Evolutionary conservation across 495 filamentous ascomycete species (phyloP).

Genomic region (Immersiella caudata): DNA sequence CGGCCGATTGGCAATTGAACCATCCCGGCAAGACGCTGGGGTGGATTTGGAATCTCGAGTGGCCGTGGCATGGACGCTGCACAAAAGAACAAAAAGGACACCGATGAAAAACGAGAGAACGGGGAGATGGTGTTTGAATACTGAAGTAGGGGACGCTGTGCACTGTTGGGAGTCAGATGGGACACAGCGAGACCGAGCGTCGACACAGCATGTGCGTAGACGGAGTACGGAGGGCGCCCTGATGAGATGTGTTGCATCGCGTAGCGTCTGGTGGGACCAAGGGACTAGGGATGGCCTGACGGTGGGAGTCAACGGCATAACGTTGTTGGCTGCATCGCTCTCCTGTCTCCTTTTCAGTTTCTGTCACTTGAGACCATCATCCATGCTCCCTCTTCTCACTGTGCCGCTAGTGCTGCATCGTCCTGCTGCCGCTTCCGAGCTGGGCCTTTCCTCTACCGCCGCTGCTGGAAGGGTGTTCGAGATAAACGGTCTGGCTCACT

Average conservation of each 20-base stretch:
- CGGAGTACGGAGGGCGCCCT: neutral
- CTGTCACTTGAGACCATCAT: slow-evolving; percentile 10
- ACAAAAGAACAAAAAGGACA: neutral
- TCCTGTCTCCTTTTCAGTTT: slow-evolving; percentile 9
- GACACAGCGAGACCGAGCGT: slow-evolving; percentile 3
- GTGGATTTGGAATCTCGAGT: slow-evolving; percentile 3
- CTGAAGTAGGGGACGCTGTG: neutral
- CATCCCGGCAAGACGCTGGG: neutral
- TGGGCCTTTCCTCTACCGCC: slow-evolving; percentile 2
- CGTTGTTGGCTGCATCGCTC: slow-evolving; percentile 9
- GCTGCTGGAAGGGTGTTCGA: neutral
- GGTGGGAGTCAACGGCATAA: slow-evolving; percentile 26
- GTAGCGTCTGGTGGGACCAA: neutral
- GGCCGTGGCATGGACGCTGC: neutral
- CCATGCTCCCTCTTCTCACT: neutral
- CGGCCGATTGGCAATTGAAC: neutral
- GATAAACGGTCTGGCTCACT: neutral
- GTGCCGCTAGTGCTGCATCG: neutral
- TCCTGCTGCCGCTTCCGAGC: neutral
- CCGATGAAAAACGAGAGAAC: neutral
- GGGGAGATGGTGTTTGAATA: neutral
- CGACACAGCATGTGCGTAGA: neutral
- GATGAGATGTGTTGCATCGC: slow-evolving; percentile 20
- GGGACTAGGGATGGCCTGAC: slow-evolving; percentile 20
- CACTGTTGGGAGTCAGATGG: neutral